Conservation (phyloP, 305 asterid genomes). For the Fraxinus latifolia region DNA sequence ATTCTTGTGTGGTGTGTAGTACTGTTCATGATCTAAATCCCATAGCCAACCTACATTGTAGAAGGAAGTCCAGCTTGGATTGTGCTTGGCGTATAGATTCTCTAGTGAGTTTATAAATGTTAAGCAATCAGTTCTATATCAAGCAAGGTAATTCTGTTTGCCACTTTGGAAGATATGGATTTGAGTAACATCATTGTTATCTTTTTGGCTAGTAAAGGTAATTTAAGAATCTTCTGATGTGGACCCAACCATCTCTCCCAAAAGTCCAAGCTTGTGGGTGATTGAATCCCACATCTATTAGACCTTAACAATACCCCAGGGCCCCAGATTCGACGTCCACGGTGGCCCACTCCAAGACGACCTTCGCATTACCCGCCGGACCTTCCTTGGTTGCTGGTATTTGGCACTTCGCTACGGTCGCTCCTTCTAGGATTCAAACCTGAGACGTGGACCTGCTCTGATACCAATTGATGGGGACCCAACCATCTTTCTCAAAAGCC, state of each 20-base stretch:
- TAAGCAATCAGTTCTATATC: not conserved
- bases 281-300: not conserved
- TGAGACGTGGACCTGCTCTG: not conserved
- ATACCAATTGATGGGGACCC: not conserved
- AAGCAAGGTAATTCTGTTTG: not conserved
- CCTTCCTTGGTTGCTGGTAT: not conserved
- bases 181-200: not conserved
- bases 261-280: not conserved
- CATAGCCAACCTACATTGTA: not conserved
- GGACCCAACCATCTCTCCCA: not conserved
- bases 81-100: not conserved
- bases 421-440: not conserved
- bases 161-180: slow-evolving; percentile 7
- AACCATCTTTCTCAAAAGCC: no score
- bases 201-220: not conserved
- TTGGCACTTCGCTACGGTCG: not conserved
- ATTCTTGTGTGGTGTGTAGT: not conserved
- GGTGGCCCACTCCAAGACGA: not conserved
- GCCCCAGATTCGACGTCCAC: not conserved
- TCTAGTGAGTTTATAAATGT: not conserved
- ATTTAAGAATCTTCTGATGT: not conserved
- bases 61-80: not conserved
- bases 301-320: not conserved
- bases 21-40: slow-evolving; percentile 11
- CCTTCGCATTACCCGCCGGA: not conserved